Evolutionary conservation across 2,329 filamentous ascomycete species (phyloP), one percentile per base, ranked within the genome.

Genomic region (Fusarium buharicum): DNA sequence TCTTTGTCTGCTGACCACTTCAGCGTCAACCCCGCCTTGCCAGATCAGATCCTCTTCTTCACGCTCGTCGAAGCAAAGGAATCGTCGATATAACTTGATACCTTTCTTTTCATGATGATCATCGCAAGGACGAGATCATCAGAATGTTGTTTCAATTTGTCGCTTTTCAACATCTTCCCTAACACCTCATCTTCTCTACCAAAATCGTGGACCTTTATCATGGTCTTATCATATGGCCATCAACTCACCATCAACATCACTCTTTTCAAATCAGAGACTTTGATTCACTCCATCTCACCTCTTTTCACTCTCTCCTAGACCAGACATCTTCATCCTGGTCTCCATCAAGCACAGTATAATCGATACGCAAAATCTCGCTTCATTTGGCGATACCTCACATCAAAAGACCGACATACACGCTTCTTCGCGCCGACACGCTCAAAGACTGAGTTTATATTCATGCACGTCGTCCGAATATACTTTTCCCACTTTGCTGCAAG

Each of bases 1-100:
- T 59, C 30, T 52, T 44, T 54, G 59, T 59, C 58, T 62, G 59
- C 58, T 62, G 58, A 62, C 53, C 47, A 52, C 17, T 17, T 18
- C 30, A 33, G 30, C 30, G 30, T 20, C 50, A 38, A 61, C 50
- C 59, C 59, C 59, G 59, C 59, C 59, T 52, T 59, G 53, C 47
- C 13, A 36, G 54, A 59, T 53, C 30, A 31, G 31, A 53, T 34
- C 52, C 20, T 34, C 37, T 54, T 40, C 38, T 61, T 61, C 56
- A 61, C 50, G 39, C 57, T 30, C 20, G 27, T 8, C 17, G 24
- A 52, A 51, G 12, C 28, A 59, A 40, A 28, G 9, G 16, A 27
- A 11, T 40, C 17, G 30, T 53, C 18, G 28, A 10, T 40, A n/a
- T 18, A 9, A 24, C 6, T 40, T 27, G 6, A 27, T 28, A 11